These are phyloP conservation scores for Emydomyces testavorans DNA, from an alignment of 2,329 filamentous ascomycete species.

Conservation along the genomic window DNA sequence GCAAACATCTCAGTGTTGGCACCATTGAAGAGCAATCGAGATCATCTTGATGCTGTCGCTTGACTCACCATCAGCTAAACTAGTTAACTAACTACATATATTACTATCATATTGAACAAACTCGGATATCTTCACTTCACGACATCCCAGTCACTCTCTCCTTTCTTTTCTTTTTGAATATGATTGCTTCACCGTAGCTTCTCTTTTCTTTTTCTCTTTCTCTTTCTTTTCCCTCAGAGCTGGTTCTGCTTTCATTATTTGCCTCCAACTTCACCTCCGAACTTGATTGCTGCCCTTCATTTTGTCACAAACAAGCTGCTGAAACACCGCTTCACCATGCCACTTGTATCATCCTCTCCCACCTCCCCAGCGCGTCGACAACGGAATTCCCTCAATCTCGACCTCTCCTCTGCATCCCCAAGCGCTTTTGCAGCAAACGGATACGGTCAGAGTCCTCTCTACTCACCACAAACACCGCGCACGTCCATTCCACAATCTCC, in stretches of 20 bases:
- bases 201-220: neutral
- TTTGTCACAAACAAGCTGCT: constrained; percentile 22
- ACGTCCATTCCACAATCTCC: constrained; percentile 32
- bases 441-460: constrained; percentile 25
- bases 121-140: neutral
- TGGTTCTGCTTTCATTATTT: neutral
- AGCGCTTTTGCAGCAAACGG: constrained; percentile 23
- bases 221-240: neutral
- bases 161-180: neutral
- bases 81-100: too few species aligned
- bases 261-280: constrained; percentile 13
- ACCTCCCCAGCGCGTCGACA: constrained; percentile 29
- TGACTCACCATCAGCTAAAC: too few species aligned
- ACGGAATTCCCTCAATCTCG: constrained; percentile 27
- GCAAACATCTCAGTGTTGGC: neutral
- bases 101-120: neutral
- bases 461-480: constrained; percentile 27
- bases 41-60: neutral
- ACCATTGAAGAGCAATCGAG: neutral
- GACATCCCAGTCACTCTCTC: neutral
- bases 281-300: constrained; percentile 24
- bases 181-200: neutral
- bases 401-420: constrained; percentile 29
- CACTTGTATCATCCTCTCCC: constrained; percentile 18
- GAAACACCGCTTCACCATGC: constrained; percentile 21